Base-by-base conservation (phyloP, 805 yeast species). In the Tetrapisispora phaffii region DNA sequence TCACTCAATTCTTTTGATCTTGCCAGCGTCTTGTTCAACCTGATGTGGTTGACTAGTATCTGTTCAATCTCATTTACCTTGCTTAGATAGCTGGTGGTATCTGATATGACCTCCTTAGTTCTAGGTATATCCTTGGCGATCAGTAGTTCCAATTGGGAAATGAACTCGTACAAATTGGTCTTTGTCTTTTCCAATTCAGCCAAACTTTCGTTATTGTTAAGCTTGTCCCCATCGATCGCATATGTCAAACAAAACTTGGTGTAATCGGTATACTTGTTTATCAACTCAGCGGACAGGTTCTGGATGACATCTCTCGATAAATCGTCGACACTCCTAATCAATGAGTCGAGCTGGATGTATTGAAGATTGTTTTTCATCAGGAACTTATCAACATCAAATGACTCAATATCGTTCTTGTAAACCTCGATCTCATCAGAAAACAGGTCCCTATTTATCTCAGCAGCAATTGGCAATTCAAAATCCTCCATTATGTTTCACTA, bases 361-460 rank as follows among this genome's bases (percentile, higher is more conserved):
- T 63, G 63, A 42, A 61, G 54, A 42, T 62, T 63, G 42, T 62
- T 61, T 22, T 52, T 49, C 34, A 63, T 49, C 16, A 63, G 49
- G 39, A 63, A 61, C 7, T 47, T 48, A 44, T 60, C 63, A 3
- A 59, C 56, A 42, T 58, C 53, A 34, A 60, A 59, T 1, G 32
- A 15, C 15, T 42, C 52, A 3, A 28, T 19, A n/a, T 37, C 28
- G 12, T 23, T 26, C 10, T 31, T 29, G 7, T 34, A 47, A 20
- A 48, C 31, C 2, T 55, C 59, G 2, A 53, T 52, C 34, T 50
- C 58, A 22, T 44, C 48, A 3, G 57, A 41, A 36, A 62, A 60
- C 15, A 62, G 44, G 26, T 55, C 60, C 16, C 60, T 53, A 17
- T 50, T 52, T 13, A 62, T 43, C 10, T 61, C 63, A n/a, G 59